Evolutionary conservation across 331 rosid genomes (phyloP).

Genomic region (Pyracantha coccinea): DNA sequence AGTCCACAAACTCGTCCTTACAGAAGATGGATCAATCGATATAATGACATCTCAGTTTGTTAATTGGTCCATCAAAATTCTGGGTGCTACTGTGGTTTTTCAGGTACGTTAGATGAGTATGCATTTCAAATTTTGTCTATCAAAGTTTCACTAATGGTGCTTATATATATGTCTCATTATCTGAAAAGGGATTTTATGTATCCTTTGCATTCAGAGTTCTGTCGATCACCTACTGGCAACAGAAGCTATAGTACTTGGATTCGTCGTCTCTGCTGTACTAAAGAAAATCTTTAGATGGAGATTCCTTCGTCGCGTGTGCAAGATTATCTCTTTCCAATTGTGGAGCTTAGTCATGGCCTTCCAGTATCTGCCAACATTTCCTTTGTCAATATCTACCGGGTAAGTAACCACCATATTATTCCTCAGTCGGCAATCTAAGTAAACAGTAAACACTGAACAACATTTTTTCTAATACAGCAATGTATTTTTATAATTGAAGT

Average conservation of each 20-base stretch:
- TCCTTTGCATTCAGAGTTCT: conserved; percentile 61
- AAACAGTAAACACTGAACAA: background rate
- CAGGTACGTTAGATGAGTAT: conserved; percentile 41
- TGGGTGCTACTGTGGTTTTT: conserved; percentile 58
- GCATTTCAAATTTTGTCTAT: background rate
- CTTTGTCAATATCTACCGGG: background rate
- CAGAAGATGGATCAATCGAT: conserved; percentile 85
- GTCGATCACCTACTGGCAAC: conserved; percentile 62
- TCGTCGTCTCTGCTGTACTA: conserved; percentile 30
- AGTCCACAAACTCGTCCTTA: conserved; percentile 65
- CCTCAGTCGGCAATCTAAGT: background rate
- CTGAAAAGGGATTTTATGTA: background rate
- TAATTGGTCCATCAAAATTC: conserved; percentile 65
- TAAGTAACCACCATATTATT: background rate
- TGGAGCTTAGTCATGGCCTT: conserved; percentile 13
- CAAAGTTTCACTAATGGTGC: background rate
- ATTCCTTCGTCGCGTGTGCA: conserved; percentile 43
- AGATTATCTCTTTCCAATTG: conserved; percentile 29
- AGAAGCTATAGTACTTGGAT: conserved; percentile 47
- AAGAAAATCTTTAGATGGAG: conserved; percentile 43
- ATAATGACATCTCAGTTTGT: conserved; percentile 66
- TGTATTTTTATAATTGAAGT: background rate
- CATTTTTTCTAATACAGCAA: no score
- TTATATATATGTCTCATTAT: background rate
- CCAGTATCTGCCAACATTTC: background rate